These are phyloP conservation scores for Immersiella caudata DNA, from an alignment of 495 filamentous ascomycete genomes.

Conservation along the genomic window DNA sequence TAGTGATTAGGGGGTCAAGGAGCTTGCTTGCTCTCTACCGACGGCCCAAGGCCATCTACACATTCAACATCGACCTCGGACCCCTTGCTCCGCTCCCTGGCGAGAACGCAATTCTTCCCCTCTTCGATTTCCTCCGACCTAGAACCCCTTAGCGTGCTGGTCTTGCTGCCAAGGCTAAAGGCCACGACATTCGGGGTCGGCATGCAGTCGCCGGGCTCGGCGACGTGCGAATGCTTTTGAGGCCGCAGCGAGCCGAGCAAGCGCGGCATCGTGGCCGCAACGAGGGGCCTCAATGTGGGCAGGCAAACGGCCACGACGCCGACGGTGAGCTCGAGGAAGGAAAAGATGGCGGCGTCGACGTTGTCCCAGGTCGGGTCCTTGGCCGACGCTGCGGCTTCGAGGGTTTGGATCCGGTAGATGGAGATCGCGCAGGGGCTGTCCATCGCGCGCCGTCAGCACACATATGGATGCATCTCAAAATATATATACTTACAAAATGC, in stretches of 20 bases:
- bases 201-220: not conserved
- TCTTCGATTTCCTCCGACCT: not conserved
- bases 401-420: constrained; percentile 41
- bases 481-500: constrained; percentile 42
- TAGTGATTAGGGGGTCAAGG: not conserved
- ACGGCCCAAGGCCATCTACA: not conserved
- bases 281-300: constrained; percentile 49
- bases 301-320: constrained; percentile 58
- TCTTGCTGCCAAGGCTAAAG: not conserved
- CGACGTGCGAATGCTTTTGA: not conserved
- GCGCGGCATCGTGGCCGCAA: constrained; percentile 24
- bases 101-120: not conserved
- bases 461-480: not conserved
- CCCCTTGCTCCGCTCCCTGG: not conserved
- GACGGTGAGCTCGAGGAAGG: constrained; percentile 55
- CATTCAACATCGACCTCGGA: not conserved
- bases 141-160: not conserved
- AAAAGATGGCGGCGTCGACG: too few species aligned
- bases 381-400: constrained; percentile 44
- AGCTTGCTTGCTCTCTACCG: not conserved
- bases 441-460: constrained; percentile 38
- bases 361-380: constrained; percentile 46
- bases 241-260: constrained; percentile 17
- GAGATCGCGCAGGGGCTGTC: constrained; percentile 31
- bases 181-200: not conserved